Evolutionary conservation across 2,329 filamentous ascomycete species (phyloP), one percentile per base, ranked within the genome.

Genomic region (Fonsecaea multimorphosa): DNA sequence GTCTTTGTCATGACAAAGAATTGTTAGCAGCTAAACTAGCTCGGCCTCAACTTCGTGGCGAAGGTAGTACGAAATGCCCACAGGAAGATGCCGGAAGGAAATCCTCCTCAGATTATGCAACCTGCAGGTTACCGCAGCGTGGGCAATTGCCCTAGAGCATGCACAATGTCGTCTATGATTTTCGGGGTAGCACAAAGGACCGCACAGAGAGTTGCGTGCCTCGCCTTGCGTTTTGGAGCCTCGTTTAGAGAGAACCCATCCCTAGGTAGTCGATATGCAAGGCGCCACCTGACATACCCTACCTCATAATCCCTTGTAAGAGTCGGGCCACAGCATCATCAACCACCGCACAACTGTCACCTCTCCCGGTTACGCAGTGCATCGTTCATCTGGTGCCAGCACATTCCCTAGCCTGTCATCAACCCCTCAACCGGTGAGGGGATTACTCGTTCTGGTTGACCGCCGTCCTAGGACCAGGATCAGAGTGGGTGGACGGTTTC

Each of bases 151-250:
- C 59, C 51, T 55, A 61, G 38, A 34, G 34, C 53, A 63, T 63
- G 60, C 60, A 63, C 60, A 57, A 63, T 63, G 52, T 63, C 60
- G 60, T 51, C 56, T 56, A 11, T 31, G 32, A 34, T 57, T 63
- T 40, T 63, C 60, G 52, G 38, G 29, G 29, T 63, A 22, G 22
- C 53, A 63, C 38, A 49, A 36, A 14, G 31, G 31, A n/a, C 53
- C 27, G 24, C 52, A 57, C 49, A 44, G 24, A 12, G 49, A 55
- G 51, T 34, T 31, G 36, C 60, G n/a, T 56, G 34, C 58, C 58
- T 51, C 14, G 27, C 22, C 59, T 27, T 51, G 24, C 52, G 34
- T 46, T 19, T 9, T 31, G 19, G 51, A 63, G 60, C 60, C 60
- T 57, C 40, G 53, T 57, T 38, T 24, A 49, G 16, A 14, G 31